Base-by-base conservation (phyloP, 83 land plant genomes). In the Diphasiastrum complanatum region DNA sequence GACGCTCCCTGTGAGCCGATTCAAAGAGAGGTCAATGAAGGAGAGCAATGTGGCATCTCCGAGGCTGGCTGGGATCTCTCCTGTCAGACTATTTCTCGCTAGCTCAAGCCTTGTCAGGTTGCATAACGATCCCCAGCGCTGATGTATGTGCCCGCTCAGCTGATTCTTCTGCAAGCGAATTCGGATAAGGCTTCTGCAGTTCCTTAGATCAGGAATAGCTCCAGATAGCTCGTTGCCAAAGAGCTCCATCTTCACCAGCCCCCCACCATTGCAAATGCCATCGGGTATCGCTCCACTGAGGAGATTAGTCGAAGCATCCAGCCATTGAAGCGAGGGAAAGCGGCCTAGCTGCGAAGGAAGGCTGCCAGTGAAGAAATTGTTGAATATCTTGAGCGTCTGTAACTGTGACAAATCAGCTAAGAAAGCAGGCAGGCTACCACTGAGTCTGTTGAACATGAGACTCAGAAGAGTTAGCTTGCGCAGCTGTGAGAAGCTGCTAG, bases 181-280 rank as follows among this genome's bases (percentile, higher is more conserved):
- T 33, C 14, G 11, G 26, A 27, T 4, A 29, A 51, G 30, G 55
- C 27, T 51, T 14, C 3, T 3, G 2, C 26, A 25, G 25, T 14
- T 3, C 6, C 55, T 33, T 33, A 51, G 3, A 2, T 53, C 51
- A 19, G 95, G 83, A 3, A 87, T 78, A 0, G 61, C 41, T 25
- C 95, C 89, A 11, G 83, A 62, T 1, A 87, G 72, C 23, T 63
- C 45, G 52, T 87, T 87, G 26, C 68, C 69, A 5, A 89, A 87
- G 36, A 87, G 67, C 46, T 87, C 95, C 16, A 87, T 60, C 29
- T 78, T 46, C 20, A 79, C 60, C 84, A 70, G 19, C 71, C 62
- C 4, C 76, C 81, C 79, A 87, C 75, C 45, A 29, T 75, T 0
- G 85, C 79, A 5, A 37, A 84, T 47, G 31, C 66, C 58, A 3